Base-by-base conservation (phyloP, 1,284 basidiomycete species). In the Takashimella tepidaria region DNA sequence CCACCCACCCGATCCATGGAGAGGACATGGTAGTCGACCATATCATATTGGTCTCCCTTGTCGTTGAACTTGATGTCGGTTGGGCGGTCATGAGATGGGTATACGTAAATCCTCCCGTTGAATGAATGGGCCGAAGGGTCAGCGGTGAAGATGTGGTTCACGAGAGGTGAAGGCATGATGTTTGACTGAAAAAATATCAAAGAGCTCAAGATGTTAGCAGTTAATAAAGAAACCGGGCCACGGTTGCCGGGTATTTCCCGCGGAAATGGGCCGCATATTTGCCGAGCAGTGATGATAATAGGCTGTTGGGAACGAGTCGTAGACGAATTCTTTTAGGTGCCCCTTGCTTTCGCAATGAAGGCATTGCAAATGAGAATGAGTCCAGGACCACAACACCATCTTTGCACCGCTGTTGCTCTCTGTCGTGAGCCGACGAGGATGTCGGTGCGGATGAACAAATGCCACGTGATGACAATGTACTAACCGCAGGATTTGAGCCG, bases 41-140 rank as follows among this genome's bases (percentile, higher is more conserved):
- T 71, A 54, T 67, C 69, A 53, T 69, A 71, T 50, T 69, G 67
- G 55, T 64, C 64, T 5, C 69, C 69, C 45, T 63, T 56, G 56
- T 68, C 69, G 54, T 68, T 67, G 58, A 67, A 66, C 8, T n/a
- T 22, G 44, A 66, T 67, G 49, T 62, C 56, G n/a, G 60, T 62
- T 56, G 68, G 66, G 26, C 64, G 58, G 53, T 71, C 69, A 53
- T 71, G 69, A 2, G 54, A 58, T 1, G 69, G 69, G 51, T 71
- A 71, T 49, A 71, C 59, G 60, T 68, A 71, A 49, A 71, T 54
- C 27, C 60, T 52, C 40, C 56, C 59, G 49, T 67, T 55, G 53
- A 71, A 71, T 16, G 57, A 58, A 53, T 71, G 69, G 20, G 69
- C 69, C 5, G 69, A 71, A 10, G 69, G 69, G 53, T 71, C 69